Percentiles rank a stretch among this genome's conserved stretches.
Evolutionary conservation across 2,329 filamentous ascomycete species (phyloP).

Genomic region (Blastomyces gilchristii): DNA sequence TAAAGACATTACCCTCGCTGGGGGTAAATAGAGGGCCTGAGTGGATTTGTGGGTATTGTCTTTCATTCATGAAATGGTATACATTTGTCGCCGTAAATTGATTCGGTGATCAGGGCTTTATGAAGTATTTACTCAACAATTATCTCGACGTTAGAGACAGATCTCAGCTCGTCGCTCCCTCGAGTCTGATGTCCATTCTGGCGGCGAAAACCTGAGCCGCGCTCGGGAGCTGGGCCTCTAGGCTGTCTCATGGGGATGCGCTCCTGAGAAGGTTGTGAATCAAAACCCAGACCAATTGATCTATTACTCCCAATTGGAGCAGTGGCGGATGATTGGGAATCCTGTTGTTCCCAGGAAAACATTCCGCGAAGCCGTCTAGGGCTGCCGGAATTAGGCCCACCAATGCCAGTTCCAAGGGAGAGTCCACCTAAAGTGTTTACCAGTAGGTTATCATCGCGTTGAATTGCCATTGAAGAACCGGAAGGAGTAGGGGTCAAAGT

Average conservation of each 20-base stretch:
- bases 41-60: constrained; percentile 7
- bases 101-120: constrained; percentile 16
- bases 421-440: constrained; percentile 55
- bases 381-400: constrained; percentile 41
- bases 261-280: constrained; percentile 43
- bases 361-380: constrained; percentile 51
- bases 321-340: constrained; percentile 38
- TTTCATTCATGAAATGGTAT: constrained; percentile 12
- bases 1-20: constrained; percentile 32
- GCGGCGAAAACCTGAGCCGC: constrained; percentile 48
- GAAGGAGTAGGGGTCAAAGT: constrained; percentile 53
- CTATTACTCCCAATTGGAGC: constrained; percentile 56
- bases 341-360: constrained; percentile 50
- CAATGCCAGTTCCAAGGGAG: constrained; percentile 43
- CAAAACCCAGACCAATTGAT: constrained; percentile 49
- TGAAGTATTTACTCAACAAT: constrained; percentile 47
- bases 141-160: constrained; percentile 51
- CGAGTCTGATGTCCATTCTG: constrained; percentile 53
- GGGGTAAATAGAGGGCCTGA: not conserved
- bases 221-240: constrained; percentile 51
- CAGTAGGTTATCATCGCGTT: constrained; percentile 49
- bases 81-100: constrained; percentile 18
- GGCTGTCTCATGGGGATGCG: constrained; percentile 51
- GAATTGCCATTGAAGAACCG: constrained; percentile 37
- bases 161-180: constrained; percentile 53